Base-by-base conservation (phyloP, 1,139 yeast species). In the Diutina ranongensis region DNA sequence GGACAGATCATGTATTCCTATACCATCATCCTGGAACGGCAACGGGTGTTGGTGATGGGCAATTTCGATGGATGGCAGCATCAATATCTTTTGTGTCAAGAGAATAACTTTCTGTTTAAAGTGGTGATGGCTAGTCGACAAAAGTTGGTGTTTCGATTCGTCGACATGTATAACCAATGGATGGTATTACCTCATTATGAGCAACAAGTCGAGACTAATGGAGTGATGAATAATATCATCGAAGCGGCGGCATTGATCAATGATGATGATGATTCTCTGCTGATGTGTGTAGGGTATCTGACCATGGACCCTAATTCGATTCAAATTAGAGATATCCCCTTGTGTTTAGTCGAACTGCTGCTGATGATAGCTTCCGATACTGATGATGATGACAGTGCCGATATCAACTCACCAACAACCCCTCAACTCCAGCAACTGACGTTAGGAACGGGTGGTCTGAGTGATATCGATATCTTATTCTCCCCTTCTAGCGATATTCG, bases 21-120 rank as follows among this genome's bases (percentile, higher is more conserved):
- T 20, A 36, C 27, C 40, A 36, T 36, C 40, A 36, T 28, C 28
- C 40, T 36, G 40, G 40, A 36, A 36, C 20, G 21, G 40, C 28
- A 20, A 28, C 18, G 21, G 40, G 40, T 36, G 27, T 13, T 13
- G 27, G 40, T 36, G 18, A 36, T 21, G 28, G 40, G 40, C 25
- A 18, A 13, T 15, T 36, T 36, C 10, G 40, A 36, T 25, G 28
- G 28, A 12, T 36, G 40, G 40, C 25, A 15, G 28, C 18, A 21
- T 12, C 27, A 9, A 15, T 25, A 20, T 28, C 27, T 22, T 3
- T 28, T 36, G 18, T 15, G 15, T 15, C 16, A 15, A 3, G 40
- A 15, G 12, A 36, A 36, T 28, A 15, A 36, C n/a, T 36, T 13
- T 15, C 40, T 36, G 40, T n/a, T 36, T 2, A 36, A 20, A 7